Evolutionary conservation across 768 basidiomycete genomes (phyloP).

Genomic region (Mycena olivaceomarginata): DNA sequence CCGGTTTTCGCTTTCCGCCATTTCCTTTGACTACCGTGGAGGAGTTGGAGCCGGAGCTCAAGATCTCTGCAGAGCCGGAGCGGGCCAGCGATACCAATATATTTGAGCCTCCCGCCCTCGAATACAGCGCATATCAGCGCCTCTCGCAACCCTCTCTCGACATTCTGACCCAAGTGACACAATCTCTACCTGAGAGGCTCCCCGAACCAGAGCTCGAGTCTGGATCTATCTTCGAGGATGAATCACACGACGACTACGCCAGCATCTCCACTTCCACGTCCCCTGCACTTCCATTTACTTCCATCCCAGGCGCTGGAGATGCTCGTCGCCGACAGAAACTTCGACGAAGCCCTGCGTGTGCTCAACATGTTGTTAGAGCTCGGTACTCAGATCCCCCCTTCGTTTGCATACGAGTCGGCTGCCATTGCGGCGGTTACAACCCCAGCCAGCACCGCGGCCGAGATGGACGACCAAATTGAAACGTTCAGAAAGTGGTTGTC

Average conservation of each 20-base stretch:
- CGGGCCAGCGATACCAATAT: constrained; percentile 17
- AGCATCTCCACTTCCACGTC: constrained; percentile 29
- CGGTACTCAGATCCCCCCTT: constrained; percentile 59
- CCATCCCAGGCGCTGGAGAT: constrained; percentile 50
- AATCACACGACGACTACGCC: constrained; percentile 20
- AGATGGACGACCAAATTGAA: constrained; percentile 43
- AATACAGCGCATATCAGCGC: constrained; percentile 37
- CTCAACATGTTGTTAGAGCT: constrained; percentile 62
- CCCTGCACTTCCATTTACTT: constrained; percentile 42
- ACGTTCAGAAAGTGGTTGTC: constrained; percentile 65
- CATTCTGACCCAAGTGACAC: constrained; percentile 42
- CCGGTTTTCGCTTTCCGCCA: constrained; percentile 37
- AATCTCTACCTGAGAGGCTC: constrained; percentile 36
- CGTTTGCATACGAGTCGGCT: constrained; percentile 59
- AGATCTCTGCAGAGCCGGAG: constrained; percentile 7
- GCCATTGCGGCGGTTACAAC: constrained; percentile 52
- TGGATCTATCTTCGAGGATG: constrained; percentile 42
- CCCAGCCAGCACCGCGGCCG: constrained; percentile 15
- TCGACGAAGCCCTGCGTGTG: constrained; percentile 56
- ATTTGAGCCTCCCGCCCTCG: constrained; percentile 21
- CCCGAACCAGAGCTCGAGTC: constrained; percentile 40
- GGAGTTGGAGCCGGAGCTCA: constrained; percentile 3
- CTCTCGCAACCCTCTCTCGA: constrained; percentile 38
- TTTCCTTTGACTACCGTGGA: constrained; percentile 34
- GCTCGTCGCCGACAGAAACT: constrained; percentile 54